phyloP scores from a whole-genome alignment of 2,329 filamentous ascomycete species.

The Endocalyx cinctus region DNA sequence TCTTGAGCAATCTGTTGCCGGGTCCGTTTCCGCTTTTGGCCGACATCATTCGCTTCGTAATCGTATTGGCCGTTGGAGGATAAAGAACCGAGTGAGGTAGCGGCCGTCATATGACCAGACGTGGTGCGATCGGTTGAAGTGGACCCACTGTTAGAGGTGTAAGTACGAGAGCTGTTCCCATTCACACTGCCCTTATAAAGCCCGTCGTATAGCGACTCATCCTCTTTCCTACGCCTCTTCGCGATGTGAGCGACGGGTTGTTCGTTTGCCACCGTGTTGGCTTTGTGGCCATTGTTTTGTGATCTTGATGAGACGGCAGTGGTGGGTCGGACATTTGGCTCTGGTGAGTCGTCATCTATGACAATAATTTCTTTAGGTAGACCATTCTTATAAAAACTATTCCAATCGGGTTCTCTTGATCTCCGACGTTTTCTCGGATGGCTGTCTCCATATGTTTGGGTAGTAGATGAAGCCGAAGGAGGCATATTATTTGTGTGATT shows the following conservation, averaged over 20 bases:
- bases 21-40: slow-evolving; percentile 82
- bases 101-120: slow-evolving; percentile 79
- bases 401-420: slow-evolving; percentile 69
- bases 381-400: slow-evolving; percentile 77
- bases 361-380: slow-evolving; percentile 81
- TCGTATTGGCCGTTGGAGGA: slow-evolving; percentile 61
- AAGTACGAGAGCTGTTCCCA: slow-evolving; percentile 64
- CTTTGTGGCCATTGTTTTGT: no score
- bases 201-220: slow-evolving; percentile 59
- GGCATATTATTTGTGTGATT: slow-evolving; percentile 32
- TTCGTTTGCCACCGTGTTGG: slow-evolving; percentile 24
- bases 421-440: slow-evolving; percentile 49
- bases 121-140: slow-evolving; percentile 83
- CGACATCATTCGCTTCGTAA: slow-evolving; percentile 54
- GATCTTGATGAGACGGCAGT: slow-evolving; percentile 30
- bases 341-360: slow-evolving; percentile 70
- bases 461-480: slow-evolving; percentile 24
- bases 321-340: slow-evolving; percentile 40
- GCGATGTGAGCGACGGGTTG: slow-evolving; percentile 45
- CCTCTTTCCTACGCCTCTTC: slow-evolving; percentile 71
- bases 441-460: slow-evolving; percentile 21
- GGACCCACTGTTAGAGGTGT: slow-evolving; percentile 66
- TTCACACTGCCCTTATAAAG: slow-evolving; percentile 67
- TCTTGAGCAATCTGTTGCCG: slow-evolving; percentile 79
- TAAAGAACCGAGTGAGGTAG: slow-evolving; percentile 75